A percentile compares a stretch with the other conserved stretches of the same genome.
phyloP scores from a whole-genome alignment of 2,329 filamentous ascomycete genomes.

The Hypoxylon rubiginosum region DNA sequence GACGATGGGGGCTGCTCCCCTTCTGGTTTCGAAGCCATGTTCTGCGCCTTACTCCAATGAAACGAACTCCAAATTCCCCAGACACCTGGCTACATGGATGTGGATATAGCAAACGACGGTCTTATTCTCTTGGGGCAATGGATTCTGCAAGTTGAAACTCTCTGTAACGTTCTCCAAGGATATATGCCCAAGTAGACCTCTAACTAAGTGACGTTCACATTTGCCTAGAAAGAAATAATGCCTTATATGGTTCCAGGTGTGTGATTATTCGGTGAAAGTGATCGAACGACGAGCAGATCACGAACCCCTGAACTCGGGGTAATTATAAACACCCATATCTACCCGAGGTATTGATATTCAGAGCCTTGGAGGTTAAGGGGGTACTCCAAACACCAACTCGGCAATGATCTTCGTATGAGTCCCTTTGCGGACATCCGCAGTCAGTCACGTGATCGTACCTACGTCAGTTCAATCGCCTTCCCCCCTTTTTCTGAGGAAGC shows the following conservation, averaged over 20 bases:
- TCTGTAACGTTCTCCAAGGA: background rate
- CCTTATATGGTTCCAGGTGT: constrained; percentile 1
- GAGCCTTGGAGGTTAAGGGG: background rate
- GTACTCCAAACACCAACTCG: background rate
- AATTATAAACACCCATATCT: background rate
- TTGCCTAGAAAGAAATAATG: background rate
- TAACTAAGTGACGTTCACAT: background rate
- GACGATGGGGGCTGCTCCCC: background rate
- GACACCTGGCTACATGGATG: background rate
- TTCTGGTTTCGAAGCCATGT: constrained; percentile 14
- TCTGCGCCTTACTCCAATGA: background rate
- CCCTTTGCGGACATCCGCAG: constrained; percentile 1
- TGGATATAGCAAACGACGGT: background rate
- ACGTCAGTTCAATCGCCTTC: constrained; percentile 1
- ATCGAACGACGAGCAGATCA: background rate
- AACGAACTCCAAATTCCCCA: background rate
- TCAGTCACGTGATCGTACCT: background rate
- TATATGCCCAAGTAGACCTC: background rate
- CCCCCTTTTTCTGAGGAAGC: background rate
- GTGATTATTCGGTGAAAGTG: background rate
- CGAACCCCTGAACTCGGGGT: background rate
- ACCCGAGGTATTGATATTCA: background rate
- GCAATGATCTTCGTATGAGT: background rate
- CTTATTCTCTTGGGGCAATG: background rate
- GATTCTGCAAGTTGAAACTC: background rate